phyloP scores from a whole-genome alignment of 2,329 filamentous ascomycete genomes.

The Dothistroma pini region DNA sequence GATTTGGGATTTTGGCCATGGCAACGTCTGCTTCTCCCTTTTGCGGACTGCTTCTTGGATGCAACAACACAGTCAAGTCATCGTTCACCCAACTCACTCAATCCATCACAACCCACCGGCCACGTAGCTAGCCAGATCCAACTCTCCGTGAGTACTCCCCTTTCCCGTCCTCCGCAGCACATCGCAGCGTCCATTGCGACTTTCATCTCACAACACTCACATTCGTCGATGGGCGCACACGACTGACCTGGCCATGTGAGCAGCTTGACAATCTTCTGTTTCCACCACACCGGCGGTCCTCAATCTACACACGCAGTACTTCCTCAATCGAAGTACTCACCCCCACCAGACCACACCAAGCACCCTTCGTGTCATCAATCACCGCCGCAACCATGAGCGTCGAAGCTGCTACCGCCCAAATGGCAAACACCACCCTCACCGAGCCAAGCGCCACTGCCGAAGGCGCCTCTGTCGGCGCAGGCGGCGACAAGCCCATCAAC shows the following conservation, averaged over 20 bases:
- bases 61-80: conserved; percentile 27
- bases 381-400: conserved; percentile 77
- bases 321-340: conserved; percentile 26
- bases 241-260: conserved; percentile 15
- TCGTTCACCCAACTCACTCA: conserved; percentile 17
- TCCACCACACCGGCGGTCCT: conserved; percentile 45
- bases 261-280: conserved; percentile 48
- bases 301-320: conserved; percentile 38
- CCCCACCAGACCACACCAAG: conserved; percentile 14
- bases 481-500: conserved; percentile 63
- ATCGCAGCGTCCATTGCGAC: conserved; percentile 4
- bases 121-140: conserved; percentile 48
- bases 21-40: conserved; percentile 9
- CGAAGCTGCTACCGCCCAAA: conserved; percentile 70
- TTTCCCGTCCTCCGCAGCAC: background rate
- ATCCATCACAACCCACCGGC: conserved; percentile 29
- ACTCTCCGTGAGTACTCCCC: conserved; percentile 36
- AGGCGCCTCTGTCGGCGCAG: conserved; percentile 50
- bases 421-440: conserved; percentile 63
- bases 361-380: conserved; percentile 53
- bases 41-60: conserved; percentile 14
- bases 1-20: conserved; percentile 9
- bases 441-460: conserved; percentile 54
- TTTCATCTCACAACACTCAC: background rate
- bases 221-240: background rate